phyloP scores from a whole-genome alignment of 495 filamentous ascomycete species.

The Saxispiralis lemnorum region DNA sequence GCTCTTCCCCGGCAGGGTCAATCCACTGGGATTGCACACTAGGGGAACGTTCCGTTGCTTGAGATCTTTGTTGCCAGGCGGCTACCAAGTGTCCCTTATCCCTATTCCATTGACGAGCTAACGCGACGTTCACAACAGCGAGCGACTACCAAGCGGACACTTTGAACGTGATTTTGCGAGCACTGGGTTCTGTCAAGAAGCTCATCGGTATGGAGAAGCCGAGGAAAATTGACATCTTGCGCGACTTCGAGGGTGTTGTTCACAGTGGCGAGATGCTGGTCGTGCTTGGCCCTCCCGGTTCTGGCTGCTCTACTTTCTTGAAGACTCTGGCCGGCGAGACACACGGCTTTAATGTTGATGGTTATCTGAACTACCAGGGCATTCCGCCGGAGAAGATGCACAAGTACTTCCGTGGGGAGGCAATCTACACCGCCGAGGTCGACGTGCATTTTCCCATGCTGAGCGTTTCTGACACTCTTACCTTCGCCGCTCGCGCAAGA shows the following conservation, averaged over 20 bases:
- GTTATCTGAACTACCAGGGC: slow-evolving; percentile 26
- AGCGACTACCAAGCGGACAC: slow-evolving; percentile 31
- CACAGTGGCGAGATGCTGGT: slow-evolving; percentile 65
- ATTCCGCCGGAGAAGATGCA: slow-evolving; percentile 25
- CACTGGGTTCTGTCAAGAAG: slow-evolving; percentile 21
- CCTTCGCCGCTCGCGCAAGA: slow-evolving; percentile 24
- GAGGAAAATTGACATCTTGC: slow-evolving; percentile 51
- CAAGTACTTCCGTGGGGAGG: slow-evolving; percentile 27
- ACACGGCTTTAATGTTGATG: slow-evolving; percentile 30
- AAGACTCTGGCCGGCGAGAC: slow-evolving; percentile 55
- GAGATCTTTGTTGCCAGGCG: no score
- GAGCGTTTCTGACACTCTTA: slow-evolving; percentile 24
- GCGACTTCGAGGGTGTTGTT: slow-evolving; percentile 54
- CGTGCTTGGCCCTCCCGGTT: slow-evolving; percentile 56
- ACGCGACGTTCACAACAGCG: no score
- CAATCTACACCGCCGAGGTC: slow-evolving; percentile 30
- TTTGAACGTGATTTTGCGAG: slow-evolving; percentile 23
- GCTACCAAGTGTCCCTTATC: no score
- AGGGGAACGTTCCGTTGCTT: no score
- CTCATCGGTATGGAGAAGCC: slow-evolving; percentile 32
- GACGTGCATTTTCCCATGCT: slow-evolving; percentile 28
- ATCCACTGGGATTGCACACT: no score
- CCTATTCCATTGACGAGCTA: no score
- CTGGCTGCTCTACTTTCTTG: slow-evolving; percentile 55
- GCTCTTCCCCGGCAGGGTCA: no score